Conservation (phyloP, 140 eudicot genomes). For the Cichorium intybus region DNA sequence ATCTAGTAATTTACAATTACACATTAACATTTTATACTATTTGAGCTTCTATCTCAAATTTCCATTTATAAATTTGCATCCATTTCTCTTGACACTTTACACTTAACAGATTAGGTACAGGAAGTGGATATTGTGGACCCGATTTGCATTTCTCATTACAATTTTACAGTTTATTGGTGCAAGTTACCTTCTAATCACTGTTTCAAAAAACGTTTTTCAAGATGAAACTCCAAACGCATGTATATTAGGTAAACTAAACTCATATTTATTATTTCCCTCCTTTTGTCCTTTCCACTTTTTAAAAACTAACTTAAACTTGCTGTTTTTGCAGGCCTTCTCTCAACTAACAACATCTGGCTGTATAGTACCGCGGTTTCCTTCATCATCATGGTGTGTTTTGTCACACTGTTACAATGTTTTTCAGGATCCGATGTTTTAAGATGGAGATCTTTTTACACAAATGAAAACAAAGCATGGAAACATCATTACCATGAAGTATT, state of each 20-base stretch:
- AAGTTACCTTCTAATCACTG: conserved; percentile 42
- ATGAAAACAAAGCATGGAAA: conserved; percentile 66
- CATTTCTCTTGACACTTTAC: too few relatives aligned
- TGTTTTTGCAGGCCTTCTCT: conserved; percentile 42
- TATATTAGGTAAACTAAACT: conserved; percentile 39
- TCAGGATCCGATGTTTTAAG: conserved; percentile 65
- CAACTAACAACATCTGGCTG: conserved; percentile 38
- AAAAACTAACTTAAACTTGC: conserved; percentile 10
- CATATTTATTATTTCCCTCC: not conserved
- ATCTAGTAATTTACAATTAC: too few relatives aligned
- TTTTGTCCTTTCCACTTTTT: not conserved
- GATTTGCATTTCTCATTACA: conserved; percentile 47
- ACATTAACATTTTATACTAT: too few relatives aligned
- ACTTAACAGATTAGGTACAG: conserved; percentile 49
- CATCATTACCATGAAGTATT: conserved; percentile 71
- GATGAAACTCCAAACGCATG: conserved; percentile 40
- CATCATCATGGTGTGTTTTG: conserved; percentile 43
- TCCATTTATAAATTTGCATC: too few relatives aligned
- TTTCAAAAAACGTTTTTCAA: conserved; percentile 24
- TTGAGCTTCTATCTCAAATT: too few relatives aligned
- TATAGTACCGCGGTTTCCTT: conserved; percentile 30
- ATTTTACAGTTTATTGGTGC: conserved; percentile 52
- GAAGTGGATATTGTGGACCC: conserved; percentile 64
- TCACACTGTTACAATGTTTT: conserved; percentile 56
- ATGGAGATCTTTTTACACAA: conserved; percentile 74